Base-by-base conservation (phyloP, 2,329 filamentous ascomycete genomes). In the Cercospora beticola region DNA sequence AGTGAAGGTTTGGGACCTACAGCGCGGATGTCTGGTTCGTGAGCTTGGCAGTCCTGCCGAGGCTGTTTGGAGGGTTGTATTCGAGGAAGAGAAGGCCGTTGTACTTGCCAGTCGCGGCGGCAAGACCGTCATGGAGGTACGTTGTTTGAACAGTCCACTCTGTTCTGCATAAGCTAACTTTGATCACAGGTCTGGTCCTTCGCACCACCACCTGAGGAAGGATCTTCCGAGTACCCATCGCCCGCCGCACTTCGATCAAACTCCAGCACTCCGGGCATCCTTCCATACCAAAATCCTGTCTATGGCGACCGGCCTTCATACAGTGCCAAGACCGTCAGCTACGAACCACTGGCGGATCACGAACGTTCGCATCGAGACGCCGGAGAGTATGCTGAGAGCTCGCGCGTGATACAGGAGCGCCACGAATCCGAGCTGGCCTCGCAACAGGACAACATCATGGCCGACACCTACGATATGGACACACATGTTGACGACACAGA, bases 11-110 rank as follows among this genome's bases (percentile, higher is more conserved):
- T 99, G 95, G 95, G 94, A 97, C 81, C 84, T 98, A 68, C 93
- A 95, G 80, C 95, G 92, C 2, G 95, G 95, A 3, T 90, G 92
- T 67, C 86, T 97, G 30, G 92, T 99, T 23, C 89, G 95, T 69
- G 95, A 99, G 81, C 87, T 99, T 52, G 94, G 94, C 58, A 89
- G 91, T 21, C 93, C 94, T 64, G 93, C 94, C 0, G 94, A 99
- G 77, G 94, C 94, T 16, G 95, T 99, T 0, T 99, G 95, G 95
- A 88, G 95, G 68, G 94, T 99, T 36, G 95, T 96, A 0, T 99
- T 99, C 79, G 95, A 99, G 78, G 94, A 97, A 73, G 95, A 99
- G 81, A 98, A 97, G 80, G 97, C 94, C 68, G 94, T 99, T 31
- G 94, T 97, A 33, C 92, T 99, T 85, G 95, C 95, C 8, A 90